phyloP scores from a whole-genome alignment of 768 basidiomycete genomes.

The Daedalea quercina region DNA sequence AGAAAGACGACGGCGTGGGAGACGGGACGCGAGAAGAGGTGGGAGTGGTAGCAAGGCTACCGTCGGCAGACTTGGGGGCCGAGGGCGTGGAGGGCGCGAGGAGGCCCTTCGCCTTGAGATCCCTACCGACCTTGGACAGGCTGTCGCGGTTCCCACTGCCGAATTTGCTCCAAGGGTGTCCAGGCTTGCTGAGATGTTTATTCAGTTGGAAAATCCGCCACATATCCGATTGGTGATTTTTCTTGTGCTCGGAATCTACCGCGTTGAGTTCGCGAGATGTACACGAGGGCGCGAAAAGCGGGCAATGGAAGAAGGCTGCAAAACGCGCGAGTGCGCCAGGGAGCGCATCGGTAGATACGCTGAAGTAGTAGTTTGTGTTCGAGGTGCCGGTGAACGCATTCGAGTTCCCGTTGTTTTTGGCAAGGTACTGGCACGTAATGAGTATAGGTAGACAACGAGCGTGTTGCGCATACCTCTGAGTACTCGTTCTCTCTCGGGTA shows the following conservation, averaged over 20 bases:
- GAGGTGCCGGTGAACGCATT: constrained; percentile 92
- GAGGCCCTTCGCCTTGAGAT: constrained; percentile 44
- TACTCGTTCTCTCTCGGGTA: constrained; percentile 95
- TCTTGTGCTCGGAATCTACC: constrained; percentile 95
- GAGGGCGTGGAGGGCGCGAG: constrained; percentile 20
- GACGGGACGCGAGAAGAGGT: constrained; percentile 51
- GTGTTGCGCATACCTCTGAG: constrained; percentile 49
- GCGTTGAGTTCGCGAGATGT: constrained; percentile 89
- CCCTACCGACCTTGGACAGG: constrained; percentile 54
- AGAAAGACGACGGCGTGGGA: constrained; percentile 50
- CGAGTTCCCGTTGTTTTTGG: constrained; percentile 78
- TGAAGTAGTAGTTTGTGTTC: constrained; percentile 88
- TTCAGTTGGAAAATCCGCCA: constrained; percentile 96
- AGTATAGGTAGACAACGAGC: constrained; percentile 5
- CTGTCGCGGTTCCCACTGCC: constrained; percentile 82
- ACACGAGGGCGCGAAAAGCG: constrained; percentile 80
- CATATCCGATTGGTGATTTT: constrained; percentile 85
- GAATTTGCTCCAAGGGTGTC: constrained; percentile 88
- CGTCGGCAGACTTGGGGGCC: constrained; percentile 23
- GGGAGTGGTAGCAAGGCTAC: constrained; percentile 26
- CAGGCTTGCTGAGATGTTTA: constrained; percentile 74
- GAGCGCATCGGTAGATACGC: constrained; percentile 56
- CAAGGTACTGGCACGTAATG: constrained; percentile 44
- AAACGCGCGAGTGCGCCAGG: constrained; percentile 70
- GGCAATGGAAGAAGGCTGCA: constrained; percentile 87